Evolutionary conservation across 331 rosid species (phyloP).

Genomic region (Acacia concinna): DNA sequence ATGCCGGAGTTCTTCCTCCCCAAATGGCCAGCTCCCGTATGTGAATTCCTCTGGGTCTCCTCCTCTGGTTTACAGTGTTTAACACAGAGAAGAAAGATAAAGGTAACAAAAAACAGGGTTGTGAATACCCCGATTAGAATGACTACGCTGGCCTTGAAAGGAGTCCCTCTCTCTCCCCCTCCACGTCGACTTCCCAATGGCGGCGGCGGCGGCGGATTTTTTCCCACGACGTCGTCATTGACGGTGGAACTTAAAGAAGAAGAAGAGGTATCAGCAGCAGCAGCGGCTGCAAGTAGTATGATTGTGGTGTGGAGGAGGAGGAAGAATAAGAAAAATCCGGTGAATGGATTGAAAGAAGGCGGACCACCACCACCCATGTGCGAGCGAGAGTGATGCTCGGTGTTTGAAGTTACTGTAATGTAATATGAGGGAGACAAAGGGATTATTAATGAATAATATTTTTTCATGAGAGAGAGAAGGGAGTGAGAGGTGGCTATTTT

Average conservation of each 20-base stretch:
- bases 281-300: slow-evolving; percentile 7
- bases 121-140: slow-evolving; percentile 54
- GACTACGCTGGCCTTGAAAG: slow-evolving; percentile 54
- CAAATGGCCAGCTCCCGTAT: not conserved
- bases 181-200: not conserved
- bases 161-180: not conserved
- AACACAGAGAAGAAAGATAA: slow-evolving; percentile 76
- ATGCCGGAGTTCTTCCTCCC: slow-evolving; percentile 78
- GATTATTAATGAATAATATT: slow-evolving; percentile 13
- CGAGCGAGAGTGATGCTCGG: slow-evolving; percentile 18
- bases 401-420: slow-evolving; percentile 19
- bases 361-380: slow-evolving; percentile 38
- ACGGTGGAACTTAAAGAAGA: not conserved
- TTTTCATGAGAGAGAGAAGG: slow-evolving; percentile 28
- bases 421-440: slow-evolving; percentile 18
- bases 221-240: not conserved
- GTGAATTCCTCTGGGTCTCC: not conserved
- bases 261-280: not conserved
- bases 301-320: not conserved
- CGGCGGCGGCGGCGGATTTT: not conserved
- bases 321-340: not conserved
- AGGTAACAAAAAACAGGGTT: slow-evolving; percentile 61
- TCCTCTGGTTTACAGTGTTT: slow-evolving; percentile 56
- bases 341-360: slow-evolving; percentile 30
- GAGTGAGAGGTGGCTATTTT: slow-evolving; percentile 18